Percentiles rank a stretch among this genome's conserved stretches.
Evolutionary conservation across 345 rosid species (phyloP).

Genomic region (Abelmoschus esculentus): DNA sequence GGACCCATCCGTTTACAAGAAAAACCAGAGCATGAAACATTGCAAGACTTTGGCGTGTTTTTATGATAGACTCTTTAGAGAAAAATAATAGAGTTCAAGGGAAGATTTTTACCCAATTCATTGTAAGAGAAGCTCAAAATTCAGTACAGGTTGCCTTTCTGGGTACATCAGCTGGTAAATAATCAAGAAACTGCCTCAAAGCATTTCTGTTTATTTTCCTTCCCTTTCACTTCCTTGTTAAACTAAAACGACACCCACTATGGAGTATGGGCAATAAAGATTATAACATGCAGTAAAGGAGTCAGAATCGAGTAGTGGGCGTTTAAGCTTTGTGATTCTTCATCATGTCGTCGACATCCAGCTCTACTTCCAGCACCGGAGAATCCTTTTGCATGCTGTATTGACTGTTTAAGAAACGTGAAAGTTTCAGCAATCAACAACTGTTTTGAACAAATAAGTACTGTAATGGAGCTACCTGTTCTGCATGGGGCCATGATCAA

Average conservation of each 20-base stretch:
- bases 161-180: neutral
- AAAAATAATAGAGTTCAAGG: neutral
- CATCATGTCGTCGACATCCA: constrained; percentile 88
- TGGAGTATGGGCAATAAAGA: neutral
- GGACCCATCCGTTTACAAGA: neutral
- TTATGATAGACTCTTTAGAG: no score
- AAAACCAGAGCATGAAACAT: no score
- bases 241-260: constrained; percentile 4
- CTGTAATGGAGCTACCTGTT: constrained; percentile 51
- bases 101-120: neutral
- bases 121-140: constrained; percentile 5
- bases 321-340: constrained; percentile 63
- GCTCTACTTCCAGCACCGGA: constrained; percentile 74
- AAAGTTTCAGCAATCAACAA: constrained; percentile 6
- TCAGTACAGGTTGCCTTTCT: constrained; percentile 3
- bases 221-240: neutral
- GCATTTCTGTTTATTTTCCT: neutral
- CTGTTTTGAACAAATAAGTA: neutral
- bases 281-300: constrained; percentile 16
- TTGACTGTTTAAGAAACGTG: constrained; percentile 34
- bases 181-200: neutral
- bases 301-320: neutral
- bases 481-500: constrained; percentile 87
- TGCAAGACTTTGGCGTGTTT: no score
- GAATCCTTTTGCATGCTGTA: constrained; percentile 54